Evolutionary conservation across 106 monocot genomes (phyloP), one percentile per base, ranked within the genome.

Genomic region (Dendrobium huoshanense): DNA sequence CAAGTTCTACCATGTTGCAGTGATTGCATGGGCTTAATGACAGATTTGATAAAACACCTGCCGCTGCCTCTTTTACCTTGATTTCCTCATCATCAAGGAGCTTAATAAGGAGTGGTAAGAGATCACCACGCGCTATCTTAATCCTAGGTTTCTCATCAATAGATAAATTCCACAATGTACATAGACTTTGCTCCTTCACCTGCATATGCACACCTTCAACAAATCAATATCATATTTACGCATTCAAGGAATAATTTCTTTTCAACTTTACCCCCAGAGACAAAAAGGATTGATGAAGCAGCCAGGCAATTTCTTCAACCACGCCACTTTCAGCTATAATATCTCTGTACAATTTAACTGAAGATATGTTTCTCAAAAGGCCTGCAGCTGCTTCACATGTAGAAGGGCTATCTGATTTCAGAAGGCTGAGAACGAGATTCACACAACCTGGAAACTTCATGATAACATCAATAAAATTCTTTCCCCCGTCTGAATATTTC

Each of bases 11-110:
- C 86, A 95, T 55, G 77, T 75, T 33, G 41, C 74, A 79, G 70
- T 95, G 95, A 84, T 87, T 83, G 22, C 79, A 84, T 51, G 67
- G 79, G 87, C 82, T 88, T 54, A 95, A 70, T 33, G 91, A 80
- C 73, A 95, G 81, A 83, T 93, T 95, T 77, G 90, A 86, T 42
- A 95, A 83, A 65, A 93, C 84, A 55, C 95, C 92, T 70, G 89
- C 95, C 1, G 88, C 92, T 64, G 93, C 95, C 87, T 95, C 95
- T 83, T 91, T 89, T 19, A 95, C 84, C 81, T 91, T 95, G 75
- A 91, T 82, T 74, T 93, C 91, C 78, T 93, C 91, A 81, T 93
- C 89, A 84, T 85, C 88, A 86, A 95, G 90, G 68, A 84, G 85
- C 74, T 87, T 93, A 80, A 95, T 77, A 78, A 95, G 80, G 59